Evolutionary conservation across 2,329 filamentous ascomycete genomes (phyloP), one percentile per base, ranked within the genome.

Genomic region (Sporothrix curviconia): DNA sequence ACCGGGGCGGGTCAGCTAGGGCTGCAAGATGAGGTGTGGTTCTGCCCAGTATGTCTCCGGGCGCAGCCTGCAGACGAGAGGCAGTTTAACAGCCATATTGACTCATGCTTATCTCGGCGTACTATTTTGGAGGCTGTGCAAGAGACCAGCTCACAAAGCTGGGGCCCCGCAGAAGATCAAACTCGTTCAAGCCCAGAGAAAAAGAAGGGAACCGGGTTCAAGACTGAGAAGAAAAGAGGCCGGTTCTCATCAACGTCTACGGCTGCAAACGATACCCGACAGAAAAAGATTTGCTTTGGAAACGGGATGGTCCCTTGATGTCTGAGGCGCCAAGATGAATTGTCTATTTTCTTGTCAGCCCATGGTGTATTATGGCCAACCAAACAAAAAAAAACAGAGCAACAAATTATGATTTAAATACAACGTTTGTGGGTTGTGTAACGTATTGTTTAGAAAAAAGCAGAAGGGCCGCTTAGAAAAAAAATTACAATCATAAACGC

Each of bases 81-180:
- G 46, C 75, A 74, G 0, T 95, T 97, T 72, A 99, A 99, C 64
- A 83, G 87, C 57, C 94, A 99, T 67, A 91, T 99, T 53, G 94
- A 99, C 69, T 81, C 88, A 8, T 99, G 94, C 69, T 79, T 99
- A 1, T 96, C 92, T 0, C 80, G 86, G 56, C 84, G 89, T 66
- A 89, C 90, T 0, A 97, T 99, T 65, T 86, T 86, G 46, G 90
- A 96, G 65, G 87, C 84, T 0, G 85, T 94, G 1, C 85, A 89
- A 58, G 78, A 78, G 56, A 71, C 77, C 60, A 67, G 66, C 50
- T 52, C 67, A 46, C 40, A 60, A 49, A 15, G 51, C 36, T 30
- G 47, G 11, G 7, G 32, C 4, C 32, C 9, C 7, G 19, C 67
- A 32, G 57, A 66, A 62, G 61, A 39, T n/a, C n/a, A n/a, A n/a